phyloP scores from a whole-genome alignment of 169 alveolate genomes.

The Babesia bovis region DNA sequence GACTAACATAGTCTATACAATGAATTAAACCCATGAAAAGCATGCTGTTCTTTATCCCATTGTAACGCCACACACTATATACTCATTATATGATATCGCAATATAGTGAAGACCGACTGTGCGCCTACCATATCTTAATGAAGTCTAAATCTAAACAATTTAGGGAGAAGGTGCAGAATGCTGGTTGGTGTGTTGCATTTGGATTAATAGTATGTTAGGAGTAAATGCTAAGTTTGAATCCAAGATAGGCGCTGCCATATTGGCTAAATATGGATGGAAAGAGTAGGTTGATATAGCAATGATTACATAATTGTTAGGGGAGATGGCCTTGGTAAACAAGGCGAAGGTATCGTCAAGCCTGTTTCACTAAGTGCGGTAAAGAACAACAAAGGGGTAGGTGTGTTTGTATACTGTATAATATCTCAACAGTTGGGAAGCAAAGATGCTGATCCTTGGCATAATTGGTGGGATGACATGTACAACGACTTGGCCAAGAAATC shows the following conservation, averaged over 20 bases:
- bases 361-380: conserved; percentile 24
- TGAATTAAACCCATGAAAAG: too few relatives aligned
- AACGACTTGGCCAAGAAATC: conserved; percentile 52
- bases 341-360: conserved; percentile 51
- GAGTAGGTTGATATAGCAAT: conserved; percentile 15
- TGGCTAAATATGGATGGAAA: conserved; percentile 66
- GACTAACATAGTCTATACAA: too few relatives aligned
- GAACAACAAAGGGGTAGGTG: conserved; percentile 49
- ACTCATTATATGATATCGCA: too few relatives aligned
- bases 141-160: conserved; percentile 29
- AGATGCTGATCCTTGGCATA: conserved; percentile 51
- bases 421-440: conserved; percentile 28
- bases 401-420: background rate
- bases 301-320: conserved; percentile 16
- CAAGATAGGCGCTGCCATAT: conserved; percentile 52
- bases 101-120: too few relatives aligned
- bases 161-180: conserved; percentile 10
- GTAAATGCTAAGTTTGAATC: conserved; percentile 13
- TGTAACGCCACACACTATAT: too few relatives aligned
- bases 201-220: background rate
- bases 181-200: background rate
- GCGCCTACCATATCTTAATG: too few relatives aligned
- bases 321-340: conserved; percentile 57
- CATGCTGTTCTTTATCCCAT: too few relatives aligned
- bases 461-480: conserved; percentile 70